These are phyloP conservation scores for Diaporthe sp. DNA, from an alignment of 2,329 filamentous ascomycete species.

Conservation along the genomic window DNA sequence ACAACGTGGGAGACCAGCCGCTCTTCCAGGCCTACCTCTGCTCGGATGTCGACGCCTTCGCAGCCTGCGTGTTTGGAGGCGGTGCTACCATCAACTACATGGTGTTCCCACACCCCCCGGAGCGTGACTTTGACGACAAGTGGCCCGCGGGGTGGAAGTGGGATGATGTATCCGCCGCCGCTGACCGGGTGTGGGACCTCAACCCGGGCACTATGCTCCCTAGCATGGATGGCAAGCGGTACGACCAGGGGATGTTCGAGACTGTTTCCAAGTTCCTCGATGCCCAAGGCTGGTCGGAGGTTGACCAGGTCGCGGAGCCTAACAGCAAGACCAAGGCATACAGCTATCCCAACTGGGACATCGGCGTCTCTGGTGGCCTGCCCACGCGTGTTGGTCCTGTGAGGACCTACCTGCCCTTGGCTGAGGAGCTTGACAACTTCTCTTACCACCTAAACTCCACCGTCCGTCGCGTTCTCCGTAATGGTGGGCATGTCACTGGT, in stretches of 20 bases:
- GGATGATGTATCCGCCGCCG: constrained; percentile 45
- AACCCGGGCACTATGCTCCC: constrained; percentile 46
- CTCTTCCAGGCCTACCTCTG: constrained; percentile 34
- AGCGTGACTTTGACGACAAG: constrained; percentile 47
- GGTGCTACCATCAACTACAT: constrained; percentile 24
- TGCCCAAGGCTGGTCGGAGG: constrained; percentile 35
- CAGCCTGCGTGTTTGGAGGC: constrained; percentile 14
- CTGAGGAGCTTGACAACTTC: constrained; percentile 43
- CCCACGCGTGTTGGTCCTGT: constrained; percentile 41
- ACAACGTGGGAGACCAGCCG: constrained; percentile 43
- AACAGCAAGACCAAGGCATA: constrained; percentile 39
- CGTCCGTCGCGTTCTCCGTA: constrained; percentile 43
- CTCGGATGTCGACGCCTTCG: constrained; percentile 18
- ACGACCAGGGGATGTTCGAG: constrained; percentile 38
- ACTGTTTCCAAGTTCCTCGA: constrained; percentile 35
- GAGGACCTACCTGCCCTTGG: constrained; percentile 44
- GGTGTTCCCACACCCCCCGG: constrained; percentile 16
- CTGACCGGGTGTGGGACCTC: constrained; percentile 46
- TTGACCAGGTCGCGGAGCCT: constrained; percentile 38
- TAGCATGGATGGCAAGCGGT: constrained; percentile 45
- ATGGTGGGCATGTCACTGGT: constrained; percentile 33
- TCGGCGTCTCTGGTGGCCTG: constrained; percentile 31
- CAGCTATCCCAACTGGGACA: constrained; percentile 24
- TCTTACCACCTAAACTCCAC: constrained; percentile 44
- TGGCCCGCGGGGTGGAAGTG: constrained; percentile 50